Conservation (phyloP, 2,329 filamentous ascomycete species). For the Penicillium rolfsii region DNA sequence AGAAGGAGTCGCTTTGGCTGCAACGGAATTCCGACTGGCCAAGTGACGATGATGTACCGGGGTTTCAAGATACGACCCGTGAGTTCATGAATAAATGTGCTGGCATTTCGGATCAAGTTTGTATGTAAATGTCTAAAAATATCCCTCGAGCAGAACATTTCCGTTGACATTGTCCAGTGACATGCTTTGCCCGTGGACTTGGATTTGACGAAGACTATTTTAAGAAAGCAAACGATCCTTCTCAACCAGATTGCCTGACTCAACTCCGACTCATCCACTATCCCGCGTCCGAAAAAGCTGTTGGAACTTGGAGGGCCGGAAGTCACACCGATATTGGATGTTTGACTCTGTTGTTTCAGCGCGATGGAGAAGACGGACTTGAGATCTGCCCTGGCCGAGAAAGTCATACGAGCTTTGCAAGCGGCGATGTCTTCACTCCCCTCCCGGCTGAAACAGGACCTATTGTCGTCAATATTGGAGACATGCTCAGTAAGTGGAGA, state of each 20-base stretch:
- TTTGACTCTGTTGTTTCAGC: not conserved
- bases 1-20: not conserved
- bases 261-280: not conserved
- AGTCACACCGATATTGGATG: not conserved
- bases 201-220: not conserved
- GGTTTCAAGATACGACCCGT: not conserved
- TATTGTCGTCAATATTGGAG: constrained; percentile 24
- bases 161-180: not conserved
- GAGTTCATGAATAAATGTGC: not conserved
- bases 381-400: not conserved
- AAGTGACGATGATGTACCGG: not conserved
- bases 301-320: not conserved
- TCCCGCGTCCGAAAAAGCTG: not conserved
- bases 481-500: constrained; percentile 20
- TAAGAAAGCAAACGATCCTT: not conserved
- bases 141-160: not conserved
- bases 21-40: not conserved
- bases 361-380: not conserved
- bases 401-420: not conserved
- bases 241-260: not conserved
- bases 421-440: constrained; percentile 17
- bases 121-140: not conserved
- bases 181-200: not conserved
- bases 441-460: constrained; percentile 20
- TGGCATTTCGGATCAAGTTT: not conserved